A percentile compares a stretch with the other conserved stretches of the same genome.
Conservation (phyloP, 1,139 yeast species). For the Lipomyces yarrowii region DNA sequence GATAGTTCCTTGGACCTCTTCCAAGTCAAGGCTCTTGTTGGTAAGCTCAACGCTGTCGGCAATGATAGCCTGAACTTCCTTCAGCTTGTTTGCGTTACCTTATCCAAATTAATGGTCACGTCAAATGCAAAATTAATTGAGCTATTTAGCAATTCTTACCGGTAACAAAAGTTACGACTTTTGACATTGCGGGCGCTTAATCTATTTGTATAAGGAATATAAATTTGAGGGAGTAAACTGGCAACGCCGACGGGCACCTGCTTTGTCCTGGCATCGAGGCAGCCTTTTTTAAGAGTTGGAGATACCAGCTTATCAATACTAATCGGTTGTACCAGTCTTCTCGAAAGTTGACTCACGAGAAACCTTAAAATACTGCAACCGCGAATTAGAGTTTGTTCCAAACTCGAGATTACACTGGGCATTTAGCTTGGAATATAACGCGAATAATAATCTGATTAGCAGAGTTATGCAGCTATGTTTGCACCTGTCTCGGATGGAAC, state of each 20-base stretch:
- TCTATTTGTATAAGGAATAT: neutral
- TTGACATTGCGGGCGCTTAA: constrained; percentile 11
- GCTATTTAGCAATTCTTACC: constrained; percentile 16
- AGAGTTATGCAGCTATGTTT: no score
- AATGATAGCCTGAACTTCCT: constrained; percentile 79
- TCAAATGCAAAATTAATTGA: neutral
- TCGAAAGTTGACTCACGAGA: neutral
- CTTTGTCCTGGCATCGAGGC: neutral
- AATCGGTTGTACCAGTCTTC: neutral
- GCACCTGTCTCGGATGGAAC: neutral
- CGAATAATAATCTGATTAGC: no score
- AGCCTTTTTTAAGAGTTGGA: neutral
- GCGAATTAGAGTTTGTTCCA: neutral
- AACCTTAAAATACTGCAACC: neutral
- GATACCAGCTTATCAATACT: neutral
- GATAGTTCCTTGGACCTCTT: constrained; percentile 87
- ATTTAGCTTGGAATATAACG: no score
- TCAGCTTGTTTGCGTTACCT: constrained; percentile 87
- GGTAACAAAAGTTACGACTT: constrained; percentile 27
- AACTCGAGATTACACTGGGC: no score
- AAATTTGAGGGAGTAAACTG: neutral
- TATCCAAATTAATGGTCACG: constrained; percentile 40
- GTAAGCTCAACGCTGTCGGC: constrained; percentile 55
- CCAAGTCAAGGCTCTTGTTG: constrained; percentile 72
- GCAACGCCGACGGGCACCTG: neutral